phyloP scores from a whole-genome alignment of 331 rosid genomes.

The Pyracantha coccinea region DNA sequence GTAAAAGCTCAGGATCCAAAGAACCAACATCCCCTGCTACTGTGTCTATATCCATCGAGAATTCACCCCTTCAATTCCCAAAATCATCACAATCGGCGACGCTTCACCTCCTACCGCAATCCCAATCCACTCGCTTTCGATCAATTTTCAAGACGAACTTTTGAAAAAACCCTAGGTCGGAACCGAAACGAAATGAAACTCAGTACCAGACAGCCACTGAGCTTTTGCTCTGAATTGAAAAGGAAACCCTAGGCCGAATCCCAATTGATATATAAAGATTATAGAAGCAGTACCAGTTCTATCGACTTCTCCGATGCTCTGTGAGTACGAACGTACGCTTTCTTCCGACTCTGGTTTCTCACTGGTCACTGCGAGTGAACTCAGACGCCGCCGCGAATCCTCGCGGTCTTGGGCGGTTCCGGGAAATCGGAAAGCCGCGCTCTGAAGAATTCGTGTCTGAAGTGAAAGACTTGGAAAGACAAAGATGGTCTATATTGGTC shows the following conservation, averaged over 20 bases:
- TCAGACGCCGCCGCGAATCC: not conserved
- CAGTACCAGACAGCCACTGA: not conserved
- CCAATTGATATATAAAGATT: not conserved
- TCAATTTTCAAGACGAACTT: not conserved
- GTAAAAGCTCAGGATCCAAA: slow-evolving; percentile 78
- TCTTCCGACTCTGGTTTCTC: not conserved
- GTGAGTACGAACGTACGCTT: not conserved
- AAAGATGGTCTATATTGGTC: not conserved
- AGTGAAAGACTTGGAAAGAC: not conserved
- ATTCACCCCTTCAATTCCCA: not conserved
- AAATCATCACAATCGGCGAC: slow-evolving; percentile 3
- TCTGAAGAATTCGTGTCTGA: not conserved
- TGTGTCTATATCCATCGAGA: slow-evolving; percentile 57
- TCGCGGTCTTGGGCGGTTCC: not conserved
- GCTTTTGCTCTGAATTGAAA: not conserved
- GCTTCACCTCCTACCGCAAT: not conserved
- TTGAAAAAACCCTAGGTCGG: not conserved
- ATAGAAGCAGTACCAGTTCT: not conserved
- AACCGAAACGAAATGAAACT: not conserved
- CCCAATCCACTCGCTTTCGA: not conserved
- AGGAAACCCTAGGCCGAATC: slow-evolving; percentile 10
- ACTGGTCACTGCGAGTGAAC: not conserved
- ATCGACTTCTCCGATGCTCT: not conserved
- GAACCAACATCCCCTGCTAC: slow-evolving; percentile 46
- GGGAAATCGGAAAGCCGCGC: not conserved